Percentiles rank a stretch among this genome's conserved stretches.
Evolutionary conservation across 1,284 basidiomycete species (phyloP).

Genomic region (Rhodotorula sp.): DNA sequence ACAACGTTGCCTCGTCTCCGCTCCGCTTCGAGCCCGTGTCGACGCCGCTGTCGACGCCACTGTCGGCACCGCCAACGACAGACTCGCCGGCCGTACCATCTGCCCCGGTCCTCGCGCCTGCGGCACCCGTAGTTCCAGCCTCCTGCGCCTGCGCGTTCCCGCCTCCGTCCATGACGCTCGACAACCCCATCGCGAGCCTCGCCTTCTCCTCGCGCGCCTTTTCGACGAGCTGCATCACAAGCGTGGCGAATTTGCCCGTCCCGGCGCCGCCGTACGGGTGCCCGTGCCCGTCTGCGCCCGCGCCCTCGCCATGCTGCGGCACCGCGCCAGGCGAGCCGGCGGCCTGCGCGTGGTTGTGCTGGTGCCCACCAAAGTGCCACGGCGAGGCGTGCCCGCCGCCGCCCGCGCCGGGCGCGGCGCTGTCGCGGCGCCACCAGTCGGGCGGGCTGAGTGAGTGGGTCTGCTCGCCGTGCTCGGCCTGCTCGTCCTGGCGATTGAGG

Average conservation of each 20-base stretch:
- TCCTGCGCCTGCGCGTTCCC: background rate
- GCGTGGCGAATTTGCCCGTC: constrained; percentile 28
- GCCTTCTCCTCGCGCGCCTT: constrained; percentile 39
- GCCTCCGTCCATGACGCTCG: background rate
- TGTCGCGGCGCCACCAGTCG: constrained; percentile 33
- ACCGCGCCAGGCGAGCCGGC: background rate
- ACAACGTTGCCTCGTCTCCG: background rate
- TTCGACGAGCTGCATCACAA: constrained; percentile 37
- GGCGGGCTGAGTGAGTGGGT: constrained; percentile 19
- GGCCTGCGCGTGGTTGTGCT: background rate
- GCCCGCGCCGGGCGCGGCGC: background rate
- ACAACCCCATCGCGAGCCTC: constrained; percentile 22
- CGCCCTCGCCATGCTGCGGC: background rate
- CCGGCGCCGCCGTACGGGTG: background rate
- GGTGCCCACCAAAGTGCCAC: constrained; percentile 5
- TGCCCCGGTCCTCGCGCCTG: background rate
- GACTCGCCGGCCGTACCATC: background rate
- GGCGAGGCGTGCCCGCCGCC: background rate
- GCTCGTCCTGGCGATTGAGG: constrained; percentile 51
- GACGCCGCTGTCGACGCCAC: constrained; percentile 23
- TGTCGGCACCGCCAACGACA: background rate
- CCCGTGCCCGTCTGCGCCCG: constrained; percentile 1
- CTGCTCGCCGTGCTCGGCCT: constrained; percentile 42
- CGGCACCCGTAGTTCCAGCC: background rate
- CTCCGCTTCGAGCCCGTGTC: constrained; percentile 18